phyloP scores from a whole-genome alignment of 805 yeast species.

The Myxozyma melibiosi region DNA sequence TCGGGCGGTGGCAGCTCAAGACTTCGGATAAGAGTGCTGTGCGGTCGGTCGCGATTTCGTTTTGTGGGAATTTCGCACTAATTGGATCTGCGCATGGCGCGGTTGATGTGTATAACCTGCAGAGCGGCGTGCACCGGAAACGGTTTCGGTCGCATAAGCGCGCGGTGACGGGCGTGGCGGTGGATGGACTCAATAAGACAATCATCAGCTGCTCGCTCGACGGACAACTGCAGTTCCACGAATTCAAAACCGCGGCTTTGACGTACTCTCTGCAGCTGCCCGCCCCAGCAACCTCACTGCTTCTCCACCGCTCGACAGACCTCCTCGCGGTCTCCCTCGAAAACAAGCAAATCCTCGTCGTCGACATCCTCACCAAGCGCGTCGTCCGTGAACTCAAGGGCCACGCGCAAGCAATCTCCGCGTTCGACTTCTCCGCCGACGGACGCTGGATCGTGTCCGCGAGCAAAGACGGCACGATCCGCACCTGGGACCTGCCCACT shows the following conservation, averaged over 20 bases:
- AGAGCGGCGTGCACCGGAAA: conserved; percentile 82
- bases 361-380: conserved; percentile 79
- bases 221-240: conserved; percentile 84
- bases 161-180: conserved; percentile 82
- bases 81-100: conserved; percentile 88
- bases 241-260: conserved; percentile 70
- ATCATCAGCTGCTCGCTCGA: conserved; percentile 89
- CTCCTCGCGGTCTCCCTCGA: conserved; percentile 83
- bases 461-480: conserved; percentile 78
- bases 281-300: conserved; percentile 76
- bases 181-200: conserved; percentile 87
- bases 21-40: conserved; percentile 81
- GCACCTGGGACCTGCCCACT: conserved; percentile 97
- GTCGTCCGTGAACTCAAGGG: conserved; percentile 88
- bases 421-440: conserved; percentile 87
- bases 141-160: conserved; percentile 56
- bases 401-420: conserved; percentile 83
- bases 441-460: conserved; percentile 93
- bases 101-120: conserved; percentile 83
- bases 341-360: conserved; percentile 77
- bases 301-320: conserved; percentile 80
- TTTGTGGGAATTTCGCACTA: conserved; percentile 93
- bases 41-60: conserved; percentile 75
- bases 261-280: conserved; percentile 68
- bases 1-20: conserved; percentile 69